Evolutionary conservation across 768 basidiomycete species (phyloP).

Genomic region (Termitomyces sp.): DNA sequence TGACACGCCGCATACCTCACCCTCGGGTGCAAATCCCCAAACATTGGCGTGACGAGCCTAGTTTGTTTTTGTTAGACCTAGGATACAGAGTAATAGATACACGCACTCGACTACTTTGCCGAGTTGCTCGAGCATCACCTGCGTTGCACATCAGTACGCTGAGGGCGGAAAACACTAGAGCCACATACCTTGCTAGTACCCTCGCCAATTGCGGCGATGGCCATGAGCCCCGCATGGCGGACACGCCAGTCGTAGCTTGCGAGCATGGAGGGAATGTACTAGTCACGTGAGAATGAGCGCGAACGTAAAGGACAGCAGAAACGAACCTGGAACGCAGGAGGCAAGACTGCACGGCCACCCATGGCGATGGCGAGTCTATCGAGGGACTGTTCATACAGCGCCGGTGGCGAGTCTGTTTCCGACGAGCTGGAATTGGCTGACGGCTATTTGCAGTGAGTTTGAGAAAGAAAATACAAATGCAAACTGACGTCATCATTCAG

Average conservation of each 20-base stretch:
- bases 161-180: background rate
- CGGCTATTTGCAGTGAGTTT: constrained; percentile 38
- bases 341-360: constrained; percentile 70
- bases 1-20: constrained; percentile 80
- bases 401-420: constrained; percentile 58
- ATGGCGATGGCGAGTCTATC: constrained; percentile 79
- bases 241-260: constrained; percentile 79
- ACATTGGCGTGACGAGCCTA: constrained; percentile 62
- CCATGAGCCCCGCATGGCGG: constrained; percentile 82
- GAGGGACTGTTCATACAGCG: constrained; percentile 76
- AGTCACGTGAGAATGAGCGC: background rate
- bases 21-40: constrained; percentile 71
- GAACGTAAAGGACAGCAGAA: background rate
- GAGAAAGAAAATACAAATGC: background rate
- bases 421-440: constrained; percentile 55
- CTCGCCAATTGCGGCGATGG: constrained; percentile 80
- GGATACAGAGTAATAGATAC: too few species aligned
- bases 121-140: constrained; percentile 70
- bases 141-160: background rate
- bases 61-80: too few species aligned
- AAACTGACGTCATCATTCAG: constrained; percentile 66
- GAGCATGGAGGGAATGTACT: constrained; percentile 79
- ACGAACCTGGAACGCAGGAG: constrained; percentile 63
- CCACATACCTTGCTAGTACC: constrained; percentile 64
- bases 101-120: constrained; percentile 73